Base-by-base conservation (phyloP, 352 stramenopile genomes). In the Phytophthora podocarpi region DNA sequence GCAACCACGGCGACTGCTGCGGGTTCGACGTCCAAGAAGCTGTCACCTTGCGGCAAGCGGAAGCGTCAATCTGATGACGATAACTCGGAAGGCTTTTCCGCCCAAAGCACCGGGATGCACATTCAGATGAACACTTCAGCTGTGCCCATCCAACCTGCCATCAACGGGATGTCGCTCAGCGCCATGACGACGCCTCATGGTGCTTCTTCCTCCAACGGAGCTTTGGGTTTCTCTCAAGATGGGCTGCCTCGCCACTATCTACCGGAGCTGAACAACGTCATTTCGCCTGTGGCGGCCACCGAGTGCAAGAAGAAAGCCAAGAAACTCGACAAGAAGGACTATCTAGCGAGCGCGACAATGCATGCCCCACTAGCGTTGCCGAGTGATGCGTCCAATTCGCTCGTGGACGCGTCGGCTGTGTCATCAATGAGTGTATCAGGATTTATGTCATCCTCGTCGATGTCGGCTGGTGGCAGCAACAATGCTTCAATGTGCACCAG, bases 281-380 rank as follows among this genome's bases (percentile, higher is more conserved):
- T 91, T 43, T 91, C 81, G 13, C 81, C 81, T n/a, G 59, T 87
- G 36, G 81, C 79, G 1, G 79, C 81, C 5, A 82, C 70, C 13
- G 81, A 82, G 31, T 73, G 75, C 48, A 86, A 85, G 54, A 91
- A 90, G 70, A 90, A 89, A 55, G 80, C 75, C 31, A 91, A 89
- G 64, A 87, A 87, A 67, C 57, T 81, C 30, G 65, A 76, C 56
- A 83, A 81, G 49, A 84, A 78, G 37, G 57, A 74, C 30, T 82
- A 78, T 21, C 28, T 72, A 30, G 49, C 59, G 9, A 72, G 30
- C 21, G 16, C 66, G 4, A 63, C 67, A 27, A 66, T 72, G 21
- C 46, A 78, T 26, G 42, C 47, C 16, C 51, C 62, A 5, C 20
- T 73, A 26, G n/a, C 64, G 26, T 64, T 55, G 5, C 53, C 71